phyloP scores from a whole-genome alignment of 257 asterid genomes.

The Ilex aquifolium region DNA sequence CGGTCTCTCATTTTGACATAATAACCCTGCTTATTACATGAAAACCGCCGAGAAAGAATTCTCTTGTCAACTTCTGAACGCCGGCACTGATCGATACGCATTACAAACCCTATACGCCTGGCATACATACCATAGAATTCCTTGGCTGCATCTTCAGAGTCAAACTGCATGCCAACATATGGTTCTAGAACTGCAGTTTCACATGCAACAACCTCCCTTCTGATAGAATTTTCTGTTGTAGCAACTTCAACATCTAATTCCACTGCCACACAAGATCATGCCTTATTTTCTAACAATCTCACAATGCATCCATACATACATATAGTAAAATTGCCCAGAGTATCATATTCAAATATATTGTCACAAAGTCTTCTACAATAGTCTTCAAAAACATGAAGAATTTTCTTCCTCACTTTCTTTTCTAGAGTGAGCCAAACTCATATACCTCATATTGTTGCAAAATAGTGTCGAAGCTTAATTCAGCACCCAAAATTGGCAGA shows the following conservation, averaged over 20 bases:
- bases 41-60: constrained; percentile 38
- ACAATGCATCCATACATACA: no score
- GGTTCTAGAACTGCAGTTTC: constrained; percentile 26
- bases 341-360: no score
- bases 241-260: constrained; percentile 11
- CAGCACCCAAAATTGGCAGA: no score
- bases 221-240: constrained; percentile 5
- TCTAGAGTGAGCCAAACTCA: no score
- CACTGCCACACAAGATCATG: constrained; percentile 6
- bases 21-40: constrained; percentile 52
- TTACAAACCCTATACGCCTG: constrained; percentile 34
- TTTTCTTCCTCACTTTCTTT: no score
- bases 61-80: constrained; percentile 47
- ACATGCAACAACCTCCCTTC: constrained; percentile 10
- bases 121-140: constrained; percentile 42
- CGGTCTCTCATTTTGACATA: constrained; percentile 31
- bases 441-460: no score
- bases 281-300: no score
- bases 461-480: no score
- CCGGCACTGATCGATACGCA: constrained; percentile 48
- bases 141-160: constrained; percentile 42
- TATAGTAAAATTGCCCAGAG: no score
- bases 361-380: no score
- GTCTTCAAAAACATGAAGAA: no score
- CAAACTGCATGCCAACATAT: constrained; percentile 44